Evolutionary conservation across 108 stramenopile species (phyloP).

Genomic region (Cyclotella distinguenda): DNA sequence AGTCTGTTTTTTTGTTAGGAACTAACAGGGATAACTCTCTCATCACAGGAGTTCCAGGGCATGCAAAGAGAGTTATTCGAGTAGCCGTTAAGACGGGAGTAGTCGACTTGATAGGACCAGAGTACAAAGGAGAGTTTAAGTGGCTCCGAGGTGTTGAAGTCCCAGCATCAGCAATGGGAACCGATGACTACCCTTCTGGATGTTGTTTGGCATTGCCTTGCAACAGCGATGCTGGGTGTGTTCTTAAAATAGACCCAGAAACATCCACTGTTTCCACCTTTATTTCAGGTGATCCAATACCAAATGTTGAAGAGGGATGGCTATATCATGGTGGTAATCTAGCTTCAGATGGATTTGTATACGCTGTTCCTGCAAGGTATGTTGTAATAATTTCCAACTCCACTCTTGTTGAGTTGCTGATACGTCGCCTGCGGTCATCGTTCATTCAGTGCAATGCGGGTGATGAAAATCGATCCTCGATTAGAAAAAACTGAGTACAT

Average conservation of each 20-base stretch:
- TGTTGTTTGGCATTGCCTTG: constrained; percentile 63
- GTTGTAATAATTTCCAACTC: too few relatives aligned
- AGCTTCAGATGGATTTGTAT: constrained; percentile 57
- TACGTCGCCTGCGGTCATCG: too few relatives aligned
- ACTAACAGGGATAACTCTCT: too few relatives aligned
- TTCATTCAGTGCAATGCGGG: constrained; percentile 53
- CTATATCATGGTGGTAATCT: constrained; percentile 67
- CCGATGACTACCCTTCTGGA: constrained; percentile 44
- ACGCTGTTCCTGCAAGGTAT: constrained; percentile 73
- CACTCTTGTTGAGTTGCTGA: too few relatives aligned
- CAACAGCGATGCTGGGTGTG: constrained; percentile 47
- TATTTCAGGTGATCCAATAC: constrained; percentile 34
- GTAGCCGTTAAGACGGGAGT: constrained; percentile 43
- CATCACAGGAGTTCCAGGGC: constrained; percentile 73
- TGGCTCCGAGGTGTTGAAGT: constrained; percentile 69
- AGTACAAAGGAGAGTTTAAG: constrained; percentile 61
- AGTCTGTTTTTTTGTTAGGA: too few relatives aligned
- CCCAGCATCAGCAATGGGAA: constrained; percentile 39
- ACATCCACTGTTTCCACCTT: constrained; percentile 52
- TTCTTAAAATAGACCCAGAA: constrained; percentile 63
- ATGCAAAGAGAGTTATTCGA: constrained; percentile 53
- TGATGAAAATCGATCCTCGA: constrained; percentile 59
- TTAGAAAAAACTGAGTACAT: constrained; percentile 47
- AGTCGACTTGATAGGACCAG: constrained; percentile 55
- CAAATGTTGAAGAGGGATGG: constrained; percentile 53